Evolutionary conservation across 768 basidiomycete genomes (phyloP).

Genomic region (Rhizopogon vulgaris): DNA sequence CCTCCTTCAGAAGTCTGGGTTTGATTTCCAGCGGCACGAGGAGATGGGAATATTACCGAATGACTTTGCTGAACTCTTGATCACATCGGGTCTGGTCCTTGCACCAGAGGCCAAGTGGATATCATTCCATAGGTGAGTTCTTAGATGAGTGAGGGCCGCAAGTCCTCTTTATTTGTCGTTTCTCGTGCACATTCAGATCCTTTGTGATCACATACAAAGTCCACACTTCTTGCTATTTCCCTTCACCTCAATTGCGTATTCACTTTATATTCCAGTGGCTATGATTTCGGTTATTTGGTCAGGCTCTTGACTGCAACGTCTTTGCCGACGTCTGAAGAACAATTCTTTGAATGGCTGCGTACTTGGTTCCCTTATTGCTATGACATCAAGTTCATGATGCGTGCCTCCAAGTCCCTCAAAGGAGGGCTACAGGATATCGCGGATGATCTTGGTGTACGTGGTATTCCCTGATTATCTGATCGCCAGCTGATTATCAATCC

Average conservation of each 20-base stretch:
- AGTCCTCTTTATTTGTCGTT: background rate
- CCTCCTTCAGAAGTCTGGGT: conserved; percentile 87
- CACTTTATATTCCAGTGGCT: conserved; percentile 56
- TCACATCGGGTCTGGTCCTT: conserved; percentile 91
- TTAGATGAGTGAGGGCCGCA: background rate
- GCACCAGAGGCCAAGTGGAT: conserved; percentile 90
- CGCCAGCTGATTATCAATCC: background rate
- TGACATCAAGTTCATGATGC: conserved; percentile 97
- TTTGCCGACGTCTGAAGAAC: conserved; percentile 81
- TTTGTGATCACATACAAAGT: background rate
- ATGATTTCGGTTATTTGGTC: conserved; percentile 98
- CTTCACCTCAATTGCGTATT: background rate
- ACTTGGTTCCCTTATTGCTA: conserved; percentile 97
- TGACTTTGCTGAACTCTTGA: conserved; percentile 94
- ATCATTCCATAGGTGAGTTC: conserved; percentile 89
- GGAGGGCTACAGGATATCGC: conserved; percentile 95
- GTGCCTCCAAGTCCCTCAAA: conserved; percentile 70
- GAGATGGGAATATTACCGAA: conserved; percentile 89
- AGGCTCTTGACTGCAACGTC: conserved; percentile 85
- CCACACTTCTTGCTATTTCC: background rate
- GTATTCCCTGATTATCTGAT: background rate
- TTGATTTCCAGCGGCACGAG: conserved; percentile 92
- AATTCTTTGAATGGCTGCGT: conserved; percentile 80
- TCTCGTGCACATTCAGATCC: background rate
- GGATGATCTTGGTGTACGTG: conserved; percentile 85